Conservation (phyloP, 345 rosid species). For the Pelargonium nanum region DNA sequence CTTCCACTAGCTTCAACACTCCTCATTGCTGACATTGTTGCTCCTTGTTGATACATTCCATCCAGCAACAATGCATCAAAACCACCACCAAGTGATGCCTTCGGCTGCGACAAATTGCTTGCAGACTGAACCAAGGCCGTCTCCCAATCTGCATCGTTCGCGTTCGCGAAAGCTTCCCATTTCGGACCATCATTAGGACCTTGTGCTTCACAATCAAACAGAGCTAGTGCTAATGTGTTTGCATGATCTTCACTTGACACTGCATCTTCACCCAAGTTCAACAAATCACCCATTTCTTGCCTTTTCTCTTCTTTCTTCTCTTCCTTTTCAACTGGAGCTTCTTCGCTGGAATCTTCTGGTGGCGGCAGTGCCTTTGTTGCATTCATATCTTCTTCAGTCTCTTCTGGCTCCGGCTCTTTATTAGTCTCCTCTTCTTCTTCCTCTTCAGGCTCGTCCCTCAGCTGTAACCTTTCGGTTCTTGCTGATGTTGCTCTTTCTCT, state of each 20-base stretch:
- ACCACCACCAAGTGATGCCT: constrained; percentile 75
- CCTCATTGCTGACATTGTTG: constrained; percentile 19
- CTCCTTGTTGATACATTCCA: constrained; percentile 71
- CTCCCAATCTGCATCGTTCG: constrained; percentile 74
- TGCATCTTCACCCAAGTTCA: constrained; percentile 66
- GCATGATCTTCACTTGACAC: constrained; percentile 65
- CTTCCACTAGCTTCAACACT: constrained; percentile 45
- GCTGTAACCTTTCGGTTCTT: constrained; percentile 38
- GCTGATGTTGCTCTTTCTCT: constrained; percentile 49
- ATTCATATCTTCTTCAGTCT: constrained; percentile 39
- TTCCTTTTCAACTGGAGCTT: constrained; percentile 12
- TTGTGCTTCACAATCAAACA: constrained; percentile 53
- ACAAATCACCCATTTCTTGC: constrained; percentile 56
- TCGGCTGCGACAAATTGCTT: constrained; percentile 60
- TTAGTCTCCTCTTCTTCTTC: background rate
- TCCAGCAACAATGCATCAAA: constrained; percentile 68
- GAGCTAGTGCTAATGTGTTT: constrained; percentile 67
- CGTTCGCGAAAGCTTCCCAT: constrained; percentile 72
- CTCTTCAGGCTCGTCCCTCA: constrained; percentile 7
- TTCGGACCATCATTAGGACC: constrained; percentile 20
- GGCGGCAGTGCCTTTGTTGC: constrained; percentile 79
- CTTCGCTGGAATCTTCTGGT: constrained; percentile 38
- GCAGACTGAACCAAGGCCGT: constrained; percentile 79
- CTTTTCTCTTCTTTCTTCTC: constrained; percentile 28
- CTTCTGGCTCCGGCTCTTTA: background rate